These are phyloP conservation scores for Neurospora sp. DNA, from an alignment of 495 filamentous ascomycete genomes.

Conservation along the genomic window DNA sequence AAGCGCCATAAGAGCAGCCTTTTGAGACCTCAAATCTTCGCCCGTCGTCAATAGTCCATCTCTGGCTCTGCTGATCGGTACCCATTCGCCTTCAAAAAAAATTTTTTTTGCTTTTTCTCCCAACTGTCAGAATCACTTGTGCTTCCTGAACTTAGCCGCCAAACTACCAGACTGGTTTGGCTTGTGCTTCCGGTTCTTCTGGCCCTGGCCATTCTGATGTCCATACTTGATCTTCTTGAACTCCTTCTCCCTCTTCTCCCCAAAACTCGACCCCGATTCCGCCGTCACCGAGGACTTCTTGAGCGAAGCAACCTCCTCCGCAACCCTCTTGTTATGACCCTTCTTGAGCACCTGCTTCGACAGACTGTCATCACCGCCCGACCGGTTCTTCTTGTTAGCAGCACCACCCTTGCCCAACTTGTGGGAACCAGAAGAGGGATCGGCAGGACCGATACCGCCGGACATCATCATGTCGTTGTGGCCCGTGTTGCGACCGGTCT, in stretches of 20 bases:
- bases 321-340: constrained; percentile 6
- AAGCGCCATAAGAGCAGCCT: background rate
- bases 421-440: background rate
- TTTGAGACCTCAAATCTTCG: background rate
- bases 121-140: background rate
- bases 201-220: background rate
- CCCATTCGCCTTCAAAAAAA: background rate
- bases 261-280: background rate
- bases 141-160: background rate
- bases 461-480: constrained; percentile 8
- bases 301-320: background rate
- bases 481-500: background rate
- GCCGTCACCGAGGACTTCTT: background rate
- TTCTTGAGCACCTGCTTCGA: constrained; percentile 8
- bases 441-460: constrained; percentile 7
- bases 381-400: background rate
- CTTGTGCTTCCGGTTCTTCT: background rate
- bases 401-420: background rate
- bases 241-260: background rate
- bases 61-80: background rate
- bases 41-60: background rate
- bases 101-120: background rate
- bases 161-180: background rate
- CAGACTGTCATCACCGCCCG: background rate
- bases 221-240: background rate